phyloP scores from a whole-genome alignment of 2,329 filamentous ascomycete genomes.

The Neophaeococcomyces mojaviensis region DNA sequence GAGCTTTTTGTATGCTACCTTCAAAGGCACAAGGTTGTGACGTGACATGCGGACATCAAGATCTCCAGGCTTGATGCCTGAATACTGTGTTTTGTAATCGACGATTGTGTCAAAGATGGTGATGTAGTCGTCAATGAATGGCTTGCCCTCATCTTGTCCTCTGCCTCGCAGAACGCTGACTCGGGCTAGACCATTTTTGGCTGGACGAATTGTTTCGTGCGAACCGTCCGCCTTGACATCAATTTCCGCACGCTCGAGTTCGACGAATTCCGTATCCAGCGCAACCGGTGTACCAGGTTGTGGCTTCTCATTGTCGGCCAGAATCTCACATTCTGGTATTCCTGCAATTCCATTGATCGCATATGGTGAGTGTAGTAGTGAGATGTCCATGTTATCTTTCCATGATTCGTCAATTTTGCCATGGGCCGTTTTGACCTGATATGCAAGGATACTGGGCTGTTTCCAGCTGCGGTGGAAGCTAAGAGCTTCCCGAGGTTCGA shows the following conservation, averaged over 20 bases:
- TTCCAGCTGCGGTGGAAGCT: slow-evolving; percentile 91
- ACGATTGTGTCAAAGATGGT: slow-evolving; percentile 77
- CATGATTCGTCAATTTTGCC: slow-evolving; percentile 79
- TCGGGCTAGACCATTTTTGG: slow-evolving; percentile 82
- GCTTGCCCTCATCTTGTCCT: slow-evolving; percentile 68
- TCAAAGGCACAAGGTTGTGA: slow-evolving; percentile 79
- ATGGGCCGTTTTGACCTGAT: slow-evolving; percentile 72
- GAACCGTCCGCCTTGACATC: slow-evolving; percentile 93
- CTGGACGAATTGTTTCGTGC: slow-evolving; percentile 83
- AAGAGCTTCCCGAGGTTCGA: slow-evolving; percentile 74
- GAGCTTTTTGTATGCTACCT: slow-evolving; percentile 93
- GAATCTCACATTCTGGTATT: slow-evolving; percentile 30
- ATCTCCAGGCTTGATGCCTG: slow-evolving; percentile 79
- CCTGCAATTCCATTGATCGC: slow-evolving; percentile 39
- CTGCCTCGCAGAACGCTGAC: slow-evolving; percentile 79
- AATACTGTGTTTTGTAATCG: slow-evolving; percentile 91
- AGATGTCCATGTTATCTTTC: slow-evolving; percentile 77
- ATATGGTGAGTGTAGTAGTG: slow-evolving; percentile 71
- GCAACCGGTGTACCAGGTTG: slow-evolving; percentile 69
- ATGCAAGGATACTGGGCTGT: slow-evolving; percentile 77
- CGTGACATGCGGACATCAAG: slow-evolving; percentile 69
- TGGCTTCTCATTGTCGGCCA: slow-evolving; percentile 55
- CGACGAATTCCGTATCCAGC: slow-evolving; percentile 93
- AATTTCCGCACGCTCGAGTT: slow-evolving; percentile 85
- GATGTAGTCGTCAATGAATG: slow-evolving; percentile 98